A percentile compares a stretch with the other conserved stretches of the same genome.
These are phyloP conservation scores for Fonsecaea erecta DNA, from an alignment of 2,329 filamentous ascomycete species.

Conservation along the genomic window DNA sequence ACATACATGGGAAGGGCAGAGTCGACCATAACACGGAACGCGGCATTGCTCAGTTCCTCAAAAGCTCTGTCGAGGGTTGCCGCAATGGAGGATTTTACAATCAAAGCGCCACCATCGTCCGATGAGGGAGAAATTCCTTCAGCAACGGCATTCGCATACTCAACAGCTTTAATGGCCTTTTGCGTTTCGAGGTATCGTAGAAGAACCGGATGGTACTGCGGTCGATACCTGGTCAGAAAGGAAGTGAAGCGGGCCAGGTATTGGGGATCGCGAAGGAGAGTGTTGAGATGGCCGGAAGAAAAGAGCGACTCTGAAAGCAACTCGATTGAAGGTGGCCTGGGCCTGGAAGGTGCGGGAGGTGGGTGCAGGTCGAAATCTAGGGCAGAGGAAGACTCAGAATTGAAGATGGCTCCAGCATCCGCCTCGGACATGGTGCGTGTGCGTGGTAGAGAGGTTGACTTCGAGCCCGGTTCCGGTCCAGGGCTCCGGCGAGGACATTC, in stretches of 20 bases:
- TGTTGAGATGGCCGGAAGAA: conserved; percentile 49
- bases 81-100: conserved; percentile 34
- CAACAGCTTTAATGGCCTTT: conserved; percentile 50
- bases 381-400: conserved; percentile 26
- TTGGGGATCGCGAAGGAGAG: conserved; percentile 47
- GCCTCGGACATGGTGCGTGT: conserved; percentile 22
- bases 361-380: conserved; percentile 47
- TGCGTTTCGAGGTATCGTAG: conserved; percentile 47
- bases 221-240: conserved; percentile 48
- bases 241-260: conserved; percentile 44
- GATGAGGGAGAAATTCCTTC: conserved; percentile 40
- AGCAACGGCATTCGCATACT: conserved; percentile 52
- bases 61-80: conserved; percentile 47
- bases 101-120: conserved; percentile 31
- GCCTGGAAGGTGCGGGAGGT: conserved; percentile 46
- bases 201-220: conserved; percentile 43
- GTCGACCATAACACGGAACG: conserved; percentile 45
- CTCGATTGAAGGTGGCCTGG: conserved; percentile 43
- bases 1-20: conserved; percentile 51
- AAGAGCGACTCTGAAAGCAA: conserved; percentile 47
- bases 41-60: conserved; percentile 41
- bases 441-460: conserved; percentile 6
- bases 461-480: background rate
- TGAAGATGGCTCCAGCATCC: background rate
- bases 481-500: conserved; percentile 12